Evolutionary conservation across 805 yeast genomes (phyloP), one percentile per base, ranked within the genome.

Genomic region (Sugiyamaella smithiae): DNA sequence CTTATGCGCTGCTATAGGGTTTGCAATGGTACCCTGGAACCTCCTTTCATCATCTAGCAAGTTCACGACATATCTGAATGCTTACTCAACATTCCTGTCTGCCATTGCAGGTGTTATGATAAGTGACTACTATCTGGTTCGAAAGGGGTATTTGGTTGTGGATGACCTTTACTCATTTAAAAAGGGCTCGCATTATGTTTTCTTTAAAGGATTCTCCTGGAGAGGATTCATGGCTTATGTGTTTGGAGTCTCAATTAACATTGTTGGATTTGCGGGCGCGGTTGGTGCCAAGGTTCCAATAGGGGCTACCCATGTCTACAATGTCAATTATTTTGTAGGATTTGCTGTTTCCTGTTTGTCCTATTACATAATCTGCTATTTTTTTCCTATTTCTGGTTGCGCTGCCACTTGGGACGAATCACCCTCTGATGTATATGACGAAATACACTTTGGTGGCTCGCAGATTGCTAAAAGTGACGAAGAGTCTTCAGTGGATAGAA

Each of bases 211-310:
- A 33, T 57, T 79, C 66, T 87, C 88, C 63, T 86, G 95, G 93
- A 75, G 95, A 65, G 96, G 91, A 1, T 81, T 78, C 56, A 79
- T 74, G 28, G 93, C 96, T 1, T 88, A 88, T 64, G 65, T 88
- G 55, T 75, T 82, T 56, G 96, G 96, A 48, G 82, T 89, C 51
- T 70, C 81, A 28, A 93, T 95, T 40, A 88, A 88, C 60, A 82
- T 88, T 61, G 85, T 84, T 17, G 97, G 97, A 1, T 88, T 88
- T 58, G 90, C 84, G 5, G 71, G 95, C 54, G 88, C 89, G 6
- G 80, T 86, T 20, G 86, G 82, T 36, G 76, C 81, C n/a, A 75
- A 73, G 51, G 95, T 88, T 11, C 95, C 96, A 25, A 69, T 71
- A 40, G 95, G 91, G 25, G 96, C 96, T 8, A 77, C 80, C 50